Base-by-base conservation (phyloP, 2,329 filamentous ascomycete genomes). In the Ilyonectria robusta region DNA sequence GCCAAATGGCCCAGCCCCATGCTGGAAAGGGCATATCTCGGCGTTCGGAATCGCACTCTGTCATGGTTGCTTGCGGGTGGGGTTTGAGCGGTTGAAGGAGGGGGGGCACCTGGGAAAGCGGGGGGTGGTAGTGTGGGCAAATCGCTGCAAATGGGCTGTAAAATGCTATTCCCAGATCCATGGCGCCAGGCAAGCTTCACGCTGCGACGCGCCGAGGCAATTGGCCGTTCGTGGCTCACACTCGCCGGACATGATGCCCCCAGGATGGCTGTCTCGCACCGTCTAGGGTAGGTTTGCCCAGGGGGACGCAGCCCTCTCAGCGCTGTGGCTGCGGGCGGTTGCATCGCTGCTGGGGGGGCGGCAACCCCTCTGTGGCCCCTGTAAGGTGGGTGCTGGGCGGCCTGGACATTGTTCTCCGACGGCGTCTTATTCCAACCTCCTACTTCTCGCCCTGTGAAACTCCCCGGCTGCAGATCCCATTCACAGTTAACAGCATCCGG, bases 1-100 rank as follows among this genome's bases (percentile, higher is more conserved):
- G 58, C 48, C 42, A 46, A 62, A 35, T 10, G 48, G 23, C 35
- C 33, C 48, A 13, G 35, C 21, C 9, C 37, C 35, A 37, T 60
- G 62, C 69, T 60, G 51, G 53, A 56, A 60, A 62, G 75, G 75
- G 68, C 69, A 74, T 77, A 76, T 76, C 71, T 77, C 75, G 75
- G 75, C 60, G 66, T 77, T 77, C 75, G 75, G 75, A 21, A 69
- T 74, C 11, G 40, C 40, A 42, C 40, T n/a, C 40, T 42, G 40
- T 42, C 40, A 42, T 42, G 40, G 40, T 8, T 42, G 40, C 40
- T 42, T 42, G 40, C 40, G 40, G 40, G 40, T 42, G 40, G 40
- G 40, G 40, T 42, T n/a, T 15, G 17, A n/a, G 15, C 15, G 15
- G 8, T n/a, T 8, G 40, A 42, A 6, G 11, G 11, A 9, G 31